These are phyloP conservation scores for Mycogone perniciosa DNA, from an alignment of 2,329 filamentous ascomycete genomes.

Conservation along the genomic window DNA sequence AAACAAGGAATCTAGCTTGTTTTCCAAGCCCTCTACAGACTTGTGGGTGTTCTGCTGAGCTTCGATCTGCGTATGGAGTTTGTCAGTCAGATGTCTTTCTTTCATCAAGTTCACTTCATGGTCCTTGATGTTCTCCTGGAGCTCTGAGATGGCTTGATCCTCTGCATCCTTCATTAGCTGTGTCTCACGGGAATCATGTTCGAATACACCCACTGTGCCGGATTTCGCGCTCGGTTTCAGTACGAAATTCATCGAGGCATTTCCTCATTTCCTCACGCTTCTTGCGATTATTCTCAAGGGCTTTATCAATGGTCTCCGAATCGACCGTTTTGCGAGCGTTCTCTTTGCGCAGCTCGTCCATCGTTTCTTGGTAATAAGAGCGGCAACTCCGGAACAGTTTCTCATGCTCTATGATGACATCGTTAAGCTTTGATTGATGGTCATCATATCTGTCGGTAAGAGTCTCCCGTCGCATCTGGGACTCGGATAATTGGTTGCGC, in stretches of 20 bases:
- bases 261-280: constrained; percentile 28
- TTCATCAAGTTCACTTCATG: constrained; percentile 15
- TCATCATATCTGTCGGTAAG: constrained; percentile 29
- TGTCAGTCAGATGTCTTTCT: constrained; percentile 3
- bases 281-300: constrained; percentile 23
- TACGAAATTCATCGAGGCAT: constrained; percentile 24
- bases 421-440: constrained; percentile 37
- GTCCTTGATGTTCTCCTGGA: constrained; percentile 17
- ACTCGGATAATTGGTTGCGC: constrained; percentile 20
- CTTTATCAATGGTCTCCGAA: constrained; percentile 20
- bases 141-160: constrained; percentile 18
- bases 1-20: constrained; percentile 18
- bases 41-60: constrained; percentile 12
- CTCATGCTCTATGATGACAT: constrained; percentile 42
- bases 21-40: constrained; percentile 12
- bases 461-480: constrained; percentile 15
- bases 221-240: constrained; percentile 17
- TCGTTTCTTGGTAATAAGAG: constrained; percentile 27
- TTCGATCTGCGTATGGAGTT: constrained; percentile 13
- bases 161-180: constrained; percentile 16
- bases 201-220: constrained; percentile 18
- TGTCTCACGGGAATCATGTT: background rate
- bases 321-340: constrained; percentile 19
- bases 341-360: constrained; percentile 29
- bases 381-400: constrained; percentile 31